A percentile compares a stretch with the other conserved stretches of the same genome.
These are phyloP conservation scores for Psophocarpus tetragonolobus DNA, from an alignment of 306 rosid species.

Conservation along the genomic window DNA sequence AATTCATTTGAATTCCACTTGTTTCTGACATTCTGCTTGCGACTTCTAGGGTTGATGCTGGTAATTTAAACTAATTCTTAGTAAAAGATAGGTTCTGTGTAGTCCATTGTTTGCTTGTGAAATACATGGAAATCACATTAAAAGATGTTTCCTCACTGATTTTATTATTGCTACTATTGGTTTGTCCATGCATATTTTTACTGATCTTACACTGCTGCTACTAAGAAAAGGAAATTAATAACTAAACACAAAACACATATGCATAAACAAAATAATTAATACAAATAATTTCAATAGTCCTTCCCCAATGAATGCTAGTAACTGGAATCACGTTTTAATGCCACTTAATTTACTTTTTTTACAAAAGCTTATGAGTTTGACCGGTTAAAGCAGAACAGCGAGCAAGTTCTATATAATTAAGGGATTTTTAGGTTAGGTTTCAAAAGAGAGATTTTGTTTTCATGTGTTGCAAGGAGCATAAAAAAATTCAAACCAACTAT, in stretches of 20 bases:
- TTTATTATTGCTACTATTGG: slow-evolving; percentile 49
- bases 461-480: neutral
- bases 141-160: slow-evolving; percentile 46
- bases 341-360: neutral
- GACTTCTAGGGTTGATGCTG: slow-evolving; percentile 38
- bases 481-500: neutral
- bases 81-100: neutral
- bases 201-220: slow-evolving; percentile 85
- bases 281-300: neutral
- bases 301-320: too few species aligned
- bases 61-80: slow-evolving; percentile 10
- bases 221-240: slow-evolving; percentile 21
- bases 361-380: neutral
- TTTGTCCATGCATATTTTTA: slow-evolving; percentile 69
- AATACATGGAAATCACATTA: neutral
- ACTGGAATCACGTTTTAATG: neutral
- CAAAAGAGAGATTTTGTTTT: neutral
- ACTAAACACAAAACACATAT: neutral
- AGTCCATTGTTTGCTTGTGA: neutral
- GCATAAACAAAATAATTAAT: neutral
- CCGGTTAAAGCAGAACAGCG: neutral
- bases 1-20: slow-evolving; percentile 59
- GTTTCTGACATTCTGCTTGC: slow-evolving; percentile 52
- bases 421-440: neutral
- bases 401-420: neutral